These are phyloP conservation scores for Colletotrichum siamense DNA, from an alignment of 2,329 filamentous ascomycete species.

Conservation along the genomic window DNA sequence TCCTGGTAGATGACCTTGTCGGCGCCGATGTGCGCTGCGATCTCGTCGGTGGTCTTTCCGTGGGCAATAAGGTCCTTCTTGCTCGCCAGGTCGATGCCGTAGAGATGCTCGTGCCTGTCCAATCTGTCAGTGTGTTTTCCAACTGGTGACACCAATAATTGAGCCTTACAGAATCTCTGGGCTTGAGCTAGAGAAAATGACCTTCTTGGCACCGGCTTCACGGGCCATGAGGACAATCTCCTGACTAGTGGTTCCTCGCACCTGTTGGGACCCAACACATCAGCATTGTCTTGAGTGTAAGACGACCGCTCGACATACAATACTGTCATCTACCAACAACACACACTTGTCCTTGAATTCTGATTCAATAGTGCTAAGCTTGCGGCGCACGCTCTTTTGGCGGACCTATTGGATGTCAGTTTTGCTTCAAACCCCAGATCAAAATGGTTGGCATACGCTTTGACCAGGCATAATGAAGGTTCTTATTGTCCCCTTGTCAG, in stretches of 20 bases:
- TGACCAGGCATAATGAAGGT: conserved; percentile 85
- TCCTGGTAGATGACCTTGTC: conserved; percentile 62
- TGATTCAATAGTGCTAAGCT: conserved; percentile 84
- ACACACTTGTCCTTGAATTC: conserved; percentile 86
- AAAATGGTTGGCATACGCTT: conserved; percentile 36
- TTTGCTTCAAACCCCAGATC: conserved; percentile 26
- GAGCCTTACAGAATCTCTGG: conserved; percentile 81
- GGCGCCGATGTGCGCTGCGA: conserved; percentile 47
- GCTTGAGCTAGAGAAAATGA: conserved; percentile 83
- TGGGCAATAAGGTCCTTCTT: conserved; percentile 47
- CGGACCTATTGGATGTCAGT: conserved; percentile 44
- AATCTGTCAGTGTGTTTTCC: not conserved
- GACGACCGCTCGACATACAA: conserved; percentile 38
- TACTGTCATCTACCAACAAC: conserved; percentile 86
- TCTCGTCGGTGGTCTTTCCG: conserved; percentile 42
- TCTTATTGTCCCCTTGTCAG: conserved; percentile 33
- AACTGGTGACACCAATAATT: conserved; percentile 46
- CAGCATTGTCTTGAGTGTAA: not conserved
- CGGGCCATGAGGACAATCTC: conserved; percentile 72
- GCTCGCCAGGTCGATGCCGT: conserved; percentile 54
- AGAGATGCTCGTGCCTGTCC: conserved; percentile 25
- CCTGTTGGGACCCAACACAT: conserved; percentile 36
- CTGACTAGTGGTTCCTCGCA: conserved; percentile 82
- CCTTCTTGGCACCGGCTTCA: conserved; percentile 81
- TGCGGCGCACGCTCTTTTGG: conserved; percentile 86